Base-by-base conservation (phyloP, 192 early-diverging fungal species). In the Oehlia diaphana region DNA sequence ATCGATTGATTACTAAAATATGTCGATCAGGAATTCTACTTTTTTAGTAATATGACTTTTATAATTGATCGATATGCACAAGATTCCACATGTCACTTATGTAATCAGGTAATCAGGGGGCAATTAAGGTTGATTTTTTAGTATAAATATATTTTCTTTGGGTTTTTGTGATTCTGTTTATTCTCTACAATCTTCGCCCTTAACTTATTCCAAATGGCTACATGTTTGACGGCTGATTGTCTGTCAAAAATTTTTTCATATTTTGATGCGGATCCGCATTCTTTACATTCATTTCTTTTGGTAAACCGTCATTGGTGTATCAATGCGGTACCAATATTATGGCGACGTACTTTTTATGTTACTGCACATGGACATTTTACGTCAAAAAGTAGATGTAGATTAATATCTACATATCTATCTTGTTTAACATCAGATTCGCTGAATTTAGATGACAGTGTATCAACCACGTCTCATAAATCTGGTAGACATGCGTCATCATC, bases 251-350 rank as follows among this genome's bases (percentile, higher is more conserved):
- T 74, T 2, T n/a, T 74, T 62, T 35, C 47, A 33, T 61, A 74
- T 53, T 35, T 74, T 58, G 50, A 50, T 3, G 7, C 28, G 12
- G 73, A 74, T 74, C 47, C 28, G 2, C 49, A 35, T 28, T 53
- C 73, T n/a, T 62, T 74, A 61, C 49, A 74, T 74, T 74, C 73
- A 33, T 50, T 35, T 61, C 73, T 74, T 61, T 53, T 74, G 23
- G 73, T 74, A 58, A 61, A 26, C 31, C 23, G 49, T 35, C 9
- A 26, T 61, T 74, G 73, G 73, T 74, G 73, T 19, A 16, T 35
- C 9, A 58, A 61, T 28, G 53, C 50, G 14, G 50, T 61, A n/a
- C 47, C 31, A 9, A 19, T 74, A 37, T 62, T 74, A 9, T 74
- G 73, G 73, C 49, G 35, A 58, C 19, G 58, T 42, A 50, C 73